Conservation (phyloP, 441 rosid species). For the Pelargonium cotyledonis region DNA sequence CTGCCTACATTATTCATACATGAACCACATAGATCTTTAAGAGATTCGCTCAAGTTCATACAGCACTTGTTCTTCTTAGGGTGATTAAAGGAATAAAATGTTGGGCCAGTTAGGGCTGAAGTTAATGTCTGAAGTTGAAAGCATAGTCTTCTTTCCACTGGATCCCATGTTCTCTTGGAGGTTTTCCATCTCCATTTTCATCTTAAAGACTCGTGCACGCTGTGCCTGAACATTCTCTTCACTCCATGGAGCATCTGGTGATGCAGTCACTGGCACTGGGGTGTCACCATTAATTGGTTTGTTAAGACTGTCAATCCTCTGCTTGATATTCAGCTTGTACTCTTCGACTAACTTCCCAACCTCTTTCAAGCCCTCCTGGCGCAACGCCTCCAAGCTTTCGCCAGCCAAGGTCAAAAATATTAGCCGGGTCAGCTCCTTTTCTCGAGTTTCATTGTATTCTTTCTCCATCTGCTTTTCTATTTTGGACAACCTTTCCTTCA, state of each 20-base stretch:
- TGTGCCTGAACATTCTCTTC: conserved; percentile 9
- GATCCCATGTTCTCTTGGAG: background rate
- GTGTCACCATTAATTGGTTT: background rate
- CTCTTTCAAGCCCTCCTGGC: conserved; percentile 4
- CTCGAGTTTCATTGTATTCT: background rate
- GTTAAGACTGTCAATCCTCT: conserved; percentile 2
- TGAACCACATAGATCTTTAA: background rate
- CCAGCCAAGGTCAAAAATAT: conserved; percentile 5
- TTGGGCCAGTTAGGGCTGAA: conserved; percentile 3
- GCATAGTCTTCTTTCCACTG: conserved; percentile 1
- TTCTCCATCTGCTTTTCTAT: conserved; percentile 4
- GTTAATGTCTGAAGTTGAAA: background rate
- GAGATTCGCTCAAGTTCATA: background rate
- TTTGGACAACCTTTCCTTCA: conserved; percentile 1
- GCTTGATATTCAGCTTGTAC: conserved; percentile 6
- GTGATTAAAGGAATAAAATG: background rate
- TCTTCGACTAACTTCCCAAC: background rate
- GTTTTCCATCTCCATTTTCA: background rate
- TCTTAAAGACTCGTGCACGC: background rate
- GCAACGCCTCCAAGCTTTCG: background rate
- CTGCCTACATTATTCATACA: background rate
- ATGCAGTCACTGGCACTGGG: conserved; percentile 3
- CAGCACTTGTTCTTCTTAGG: background rate
- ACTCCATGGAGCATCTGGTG: background rate
- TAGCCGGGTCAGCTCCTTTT: conserved; percentile 9